Conservation (phyloP, 306 rosid genomes). For the Cicer arietinum region DNA sequence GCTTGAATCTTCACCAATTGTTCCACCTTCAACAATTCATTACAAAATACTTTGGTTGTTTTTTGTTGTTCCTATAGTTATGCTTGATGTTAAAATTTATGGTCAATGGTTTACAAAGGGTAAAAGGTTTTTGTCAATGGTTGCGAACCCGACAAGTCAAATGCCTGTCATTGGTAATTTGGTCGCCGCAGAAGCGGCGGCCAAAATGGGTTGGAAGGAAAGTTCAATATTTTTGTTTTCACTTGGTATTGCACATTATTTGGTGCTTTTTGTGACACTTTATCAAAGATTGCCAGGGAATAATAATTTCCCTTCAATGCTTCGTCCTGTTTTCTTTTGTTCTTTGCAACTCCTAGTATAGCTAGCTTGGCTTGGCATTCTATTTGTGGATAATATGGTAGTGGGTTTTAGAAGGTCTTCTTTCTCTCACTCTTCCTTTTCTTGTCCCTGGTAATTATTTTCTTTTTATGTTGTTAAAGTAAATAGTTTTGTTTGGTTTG, state of each 20-base stretch:
- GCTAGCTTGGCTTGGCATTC: too few relatives aligned
- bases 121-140: conserved; percentile 49
- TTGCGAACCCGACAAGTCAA: conserved; percentile 63
- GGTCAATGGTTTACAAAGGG: conserved; percentile 67
- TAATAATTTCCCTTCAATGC: too few relatives aligned
- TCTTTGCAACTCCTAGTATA: too few relatives aligned
- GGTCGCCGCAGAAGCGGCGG: conserved; percentile 57
- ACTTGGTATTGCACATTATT: conserved; percentile 62
- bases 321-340: too few relatives aligned
- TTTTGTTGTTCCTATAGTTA: conserved; percentile 51
- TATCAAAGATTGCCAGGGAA: too few relatives aligned
- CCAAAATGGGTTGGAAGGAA: conserved; percentile 64
- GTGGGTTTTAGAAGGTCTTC: too few relatives aligned
- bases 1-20: conserved; percentile 57
- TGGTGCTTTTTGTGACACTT: too few relatives aligned
- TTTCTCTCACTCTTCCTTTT: too few relatives aligned
- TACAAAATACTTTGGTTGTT: conserved; percentile 53
- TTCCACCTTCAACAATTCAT: conserved; percentile 18
- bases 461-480: too few relatives aligned
- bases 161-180: conserved; percentile 64
- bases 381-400: too few relatives aligned
- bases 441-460: too few relatives aligned
- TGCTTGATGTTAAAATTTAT: conserved; percentile 62
- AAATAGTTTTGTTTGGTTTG: too few relatives aligned
- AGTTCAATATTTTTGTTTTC: conserved; percentile 59